phyloP scores from a whole-genome alignment of 1,139 yeast genomes.

The Petasospora rhodanensis region DNA sequence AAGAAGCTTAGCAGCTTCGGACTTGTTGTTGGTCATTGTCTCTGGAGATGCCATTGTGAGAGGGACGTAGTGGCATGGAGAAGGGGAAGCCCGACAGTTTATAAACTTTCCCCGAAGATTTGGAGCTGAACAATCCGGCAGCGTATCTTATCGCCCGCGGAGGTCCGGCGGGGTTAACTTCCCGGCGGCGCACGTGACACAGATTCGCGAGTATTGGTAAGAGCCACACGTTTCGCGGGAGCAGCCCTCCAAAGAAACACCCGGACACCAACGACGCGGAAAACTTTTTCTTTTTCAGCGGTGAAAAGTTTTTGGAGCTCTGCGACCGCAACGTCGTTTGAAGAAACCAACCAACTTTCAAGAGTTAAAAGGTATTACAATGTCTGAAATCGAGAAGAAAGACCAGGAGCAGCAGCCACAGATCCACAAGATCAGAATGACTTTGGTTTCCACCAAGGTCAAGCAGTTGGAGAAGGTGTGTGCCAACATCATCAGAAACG shows the following conservation, averaged over 20 bases:
- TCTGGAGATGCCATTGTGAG: no score
- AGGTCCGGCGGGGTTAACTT: slow-evolving; percentile 4
- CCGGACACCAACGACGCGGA: slow-evolving; percentile 23
- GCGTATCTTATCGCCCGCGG: slow-evolving; percentile 10
- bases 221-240: no score
- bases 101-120: no score
- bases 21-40: no score
- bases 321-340: slow-evolving; percentile 1
- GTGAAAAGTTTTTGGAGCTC: slow-evolving; percentile 16
- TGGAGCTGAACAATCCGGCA: no score
- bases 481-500: slow-evolving; percentile 84
- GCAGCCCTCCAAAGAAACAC: no score
- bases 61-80: no score
- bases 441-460: slow-evolving; percentile 98
- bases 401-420: slow-evolving; percentile 80
- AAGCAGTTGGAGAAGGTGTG: slow-evolving; percentile 95
- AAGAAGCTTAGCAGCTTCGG: slow-evolving; percentile 32
- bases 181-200: no score
- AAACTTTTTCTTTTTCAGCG: slow-evolving; percentile 4
- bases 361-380: slow-evolving; percentile 41
- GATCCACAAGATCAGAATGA: slow-evolving; percentile 97
- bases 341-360: slow-evolving; percentile 22
- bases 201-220: no score
- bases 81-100: no score
- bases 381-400: slow-evolving; percentile 87